Evolutionary conservation across 352 stramenopile genomes (phyloP).

Genomic region (Pythium phragmiticola): DNA sequence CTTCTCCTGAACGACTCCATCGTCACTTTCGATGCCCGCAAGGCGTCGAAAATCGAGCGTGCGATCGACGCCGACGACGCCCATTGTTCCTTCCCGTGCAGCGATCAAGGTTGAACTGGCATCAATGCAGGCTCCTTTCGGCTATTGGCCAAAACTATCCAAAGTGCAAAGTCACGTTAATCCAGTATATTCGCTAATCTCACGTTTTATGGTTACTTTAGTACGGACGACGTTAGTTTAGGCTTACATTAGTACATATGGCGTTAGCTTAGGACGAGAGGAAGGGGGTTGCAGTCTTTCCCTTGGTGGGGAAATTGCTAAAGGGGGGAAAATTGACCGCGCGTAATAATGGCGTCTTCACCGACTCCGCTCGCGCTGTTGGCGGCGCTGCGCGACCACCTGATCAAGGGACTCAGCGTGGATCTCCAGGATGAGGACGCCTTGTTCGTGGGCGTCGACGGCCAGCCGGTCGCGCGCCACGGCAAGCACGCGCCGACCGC

Average conservation of each 20-base stretch:
- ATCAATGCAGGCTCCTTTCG: background rate
- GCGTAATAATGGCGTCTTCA: background rate
- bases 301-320: background rate
- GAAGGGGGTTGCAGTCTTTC: background rate
- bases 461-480: conserved; percentile 43
- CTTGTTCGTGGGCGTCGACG: conserved; percentile 57
- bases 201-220: conserved; percentile 4
- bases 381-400: conserved; percentile 53
- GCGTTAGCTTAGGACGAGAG: background rate
- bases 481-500: conserved; percentile 68
- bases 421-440: conserved; percentile 56
- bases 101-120: conserved; percentile 6
- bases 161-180: background rate
- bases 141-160: conserved; percentile 19
- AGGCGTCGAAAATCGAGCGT: conserved; percentile 33
- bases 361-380: conserved; percentile 33
- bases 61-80: conserved; percentile 18
- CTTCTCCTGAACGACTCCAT: background rate
- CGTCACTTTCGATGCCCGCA: conserved; percentile 2
- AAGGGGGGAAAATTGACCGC: background rate
- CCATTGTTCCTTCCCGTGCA: conserved; percentile 13
- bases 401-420: conserved; percentile 72
- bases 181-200: background rate
- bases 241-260: conserved; percentile 2
- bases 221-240: background rate